These are phyloP conservation scores for Boletellus ananiceps DNA, from an alignment of 768 basidiomycete genomes.

Conservation along the genomic window DNA sequence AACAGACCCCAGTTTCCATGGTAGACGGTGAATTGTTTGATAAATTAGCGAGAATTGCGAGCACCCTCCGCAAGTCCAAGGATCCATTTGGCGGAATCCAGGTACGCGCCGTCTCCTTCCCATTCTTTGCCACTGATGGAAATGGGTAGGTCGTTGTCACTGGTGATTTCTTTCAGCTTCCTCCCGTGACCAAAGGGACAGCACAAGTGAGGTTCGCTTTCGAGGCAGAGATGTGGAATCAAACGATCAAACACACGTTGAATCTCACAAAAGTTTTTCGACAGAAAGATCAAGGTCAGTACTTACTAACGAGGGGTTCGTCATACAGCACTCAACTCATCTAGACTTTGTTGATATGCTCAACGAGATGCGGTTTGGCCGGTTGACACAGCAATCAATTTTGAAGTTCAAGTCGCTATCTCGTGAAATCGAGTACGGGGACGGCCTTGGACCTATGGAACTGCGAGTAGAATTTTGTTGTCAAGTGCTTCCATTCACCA, in stretches of 20 bases:
- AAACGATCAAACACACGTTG: conserved; percentile 73
- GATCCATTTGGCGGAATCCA: conserved; percentile 94
- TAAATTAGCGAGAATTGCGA: conserved; percentile 74
- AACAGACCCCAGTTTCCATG: conserved; percentile 77
- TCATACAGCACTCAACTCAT: conserved; percentile 4
- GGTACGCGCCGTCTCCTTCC: conserved; percentile 34
- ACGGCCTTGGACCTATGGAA: conserved; percentile 87
- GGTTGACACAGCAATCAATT: conserved; percentile 60
- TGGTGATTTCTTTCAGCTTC: conserved; percentile 98
- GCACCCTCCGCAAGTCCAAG: conserved; percentile 52
- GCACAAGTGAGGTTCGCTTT: conserved; percentile 80
- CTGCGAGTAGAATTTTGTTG: conserved; percentile 48
- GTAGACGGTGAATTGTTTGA: conserved; percentile 91
- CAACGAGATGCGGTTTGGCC: conserved; percentile 96
- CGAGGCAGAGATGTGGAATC: conserved; percentile 75
- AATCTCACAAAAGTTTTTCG: conserved; percentile 95
- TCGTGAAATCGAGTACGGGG: conserved; percentile 66
- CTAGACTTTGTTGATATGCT: conserved; percentile 92
- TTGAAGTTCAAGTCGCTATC: conserved; percentile 65
- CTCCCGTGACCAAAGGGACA: conserved; percentile 74
- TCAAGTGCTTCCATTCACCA: neutral
- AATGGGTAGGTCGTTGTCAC: conserved; percentile 73
- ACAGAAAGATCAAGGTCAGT: conserved; percentile 83
- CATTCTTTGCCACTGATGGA: neutral
- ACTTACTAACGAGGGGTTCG: neutral